Percentiles rank a stretch among this genome's conserved stretches.
Evolutionary conservation across 306 rosid species (phyloP).

Genomic region (Rosa rugosa): DNA sequence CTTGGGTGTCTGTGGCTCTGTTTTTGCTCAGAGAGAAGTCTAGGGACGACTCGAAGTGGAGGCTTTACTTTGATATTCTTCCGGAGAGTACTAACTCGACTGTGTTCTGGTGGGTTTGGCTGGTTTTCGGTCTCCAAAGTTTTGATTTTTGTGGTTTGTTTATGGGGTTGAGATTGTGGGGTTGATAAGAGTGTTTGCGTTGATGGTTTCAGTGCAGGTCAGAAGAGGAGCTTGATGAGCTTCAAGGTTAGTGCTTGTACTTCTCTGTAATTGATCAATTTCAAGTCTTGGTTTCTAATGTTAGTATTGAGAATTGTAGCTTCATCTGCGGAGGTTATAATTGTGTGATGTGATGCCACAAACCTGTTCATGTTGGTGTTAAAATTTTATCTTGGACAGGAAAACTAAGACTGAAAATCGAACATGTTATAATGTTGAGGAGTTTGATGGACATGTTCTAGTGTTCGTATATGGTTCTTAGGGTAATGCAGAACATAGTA

Average conservation of each 20-base stretch:
- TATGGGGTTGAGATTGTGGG: slow-evolving; percentile 32
- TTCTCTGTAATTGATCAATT: background rate
- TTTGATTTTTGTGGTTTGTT: background rate
- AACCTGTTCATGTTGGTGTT: background rate
- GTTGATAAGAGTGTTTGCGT: slow-evolving; percentile 47
- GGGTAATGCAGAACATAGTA: background rate
- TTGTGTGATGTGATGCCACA: background rate
- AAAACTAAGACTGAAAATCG: no score
- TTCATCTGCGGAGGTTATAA: background rate
- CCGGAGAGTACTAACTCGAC: slow-evolving; percentile 78
- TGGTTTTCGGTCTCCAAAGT: background rate
- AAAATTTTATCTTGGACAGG: background rate
- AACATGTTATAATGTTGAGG: background rate
- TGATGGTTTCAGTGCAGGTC: slow-evolving; percentile 97
- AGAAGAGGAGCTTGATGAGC: slow-evolving; percentile 91
- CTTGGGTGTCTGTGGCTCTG: slow-evolving; percentile 85
- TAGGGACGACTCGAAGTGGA: slow-evolving; percentile 67
- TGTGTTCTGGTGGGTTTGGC: slow-evolving; percentile 78
- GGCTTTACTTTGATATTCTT: slow-evolving; percentile 65
- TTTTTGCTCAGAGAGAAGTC: slow-evolving; percentile 66
- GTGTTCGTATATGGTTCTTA: background rate
- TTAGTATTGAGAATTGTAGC: background rate
- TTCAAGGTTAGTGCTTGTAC: slow-evolving; percentile 61
- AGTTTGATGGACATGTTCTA: background rate
- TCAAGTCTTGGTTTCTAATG: background rate